Conservation (phyloP, 306 rosid species). For the Ziziphus jujuba region DNA sequence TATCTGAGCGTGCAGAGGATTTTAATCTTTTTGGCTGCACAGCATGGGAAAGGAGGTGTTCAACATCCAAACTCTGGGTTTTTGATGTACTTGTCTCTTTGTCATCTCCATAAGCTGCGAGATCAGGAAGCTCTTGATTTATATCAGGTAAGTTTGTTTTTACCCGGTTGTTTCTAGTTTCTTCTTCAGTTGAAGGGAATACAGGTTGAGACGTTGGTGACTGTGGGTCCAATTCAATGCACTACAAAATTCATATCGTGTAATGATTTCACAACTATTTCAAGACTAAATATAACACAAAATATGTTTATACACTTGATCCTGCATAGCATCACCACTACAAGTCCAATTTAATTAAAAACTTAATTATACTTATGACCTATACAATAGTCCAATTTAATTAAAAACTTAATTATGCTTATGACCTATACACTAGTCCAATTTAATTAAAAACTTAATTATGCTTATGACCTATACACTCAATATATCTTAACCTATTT, state of each 20-base stretch:
- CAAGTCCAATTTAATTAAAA: conserved; percentile 22
- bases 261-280: conserved; percentile 25
- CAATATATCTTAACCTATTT: neutral
- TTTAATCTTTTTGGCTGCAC: conserved; percentile 44
- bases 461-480: neutral
- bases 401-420: conserved; percentile 1
- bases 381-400: conserved; percentile 21
- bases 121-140: conserved; percentile 49
- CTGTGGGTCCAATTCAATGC: conserved; percentile 41
- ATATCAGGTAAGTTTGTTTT: conserved; percentile 43
- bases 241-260: conserved; percentile 48
- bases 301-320: conserved; percentile 15
- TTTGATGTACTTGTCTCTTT: conserved; percentile 73
- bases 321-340: conserved; percentile 12
- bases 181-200: conserved; percentile 40
- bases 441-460: conserved; percentile 4
- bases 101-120: conserved; percentile 46
- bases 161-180: conserved; percentile 25
- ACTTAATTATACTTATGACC: conserved; percentile 6
- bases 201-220: conserved; percentile 37
- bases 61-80: conserved; percentile 75
- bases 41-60: conserved; percentile 60
- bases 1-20: conserved; percentile 28
- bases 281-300: neutral
- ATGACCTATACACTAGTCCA: conserved; percentile 23